These are phyloP conservation scores for Phytophthora agathidicida DNA, from an alignment of 352 stramenopile genomes.

Conservation along the genomic window DNA sequence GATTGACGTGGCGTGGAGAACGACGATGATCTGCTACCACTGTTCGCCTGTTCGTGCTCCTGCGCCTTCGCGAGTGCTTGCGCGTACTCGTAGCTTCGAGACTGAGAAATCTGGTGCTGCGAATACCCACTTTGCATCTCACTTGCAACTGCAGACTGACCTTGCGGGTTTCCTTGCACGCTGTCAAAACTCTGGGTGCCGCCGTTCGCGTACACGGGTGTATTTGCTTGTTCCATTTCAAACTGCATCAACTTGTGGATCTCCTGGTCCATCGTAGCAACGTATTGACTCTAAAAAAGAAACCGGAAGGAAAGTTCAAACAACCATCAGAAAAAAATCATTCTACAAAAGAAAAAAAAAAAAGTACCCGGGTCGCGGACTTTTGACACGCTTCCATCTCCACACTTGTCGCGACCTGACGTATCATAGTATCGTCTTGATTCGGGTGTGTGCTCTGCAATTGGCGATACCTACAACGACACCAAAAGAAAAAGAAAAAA, in stretches of 20 bases:
- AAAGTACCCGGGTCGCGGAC: slow-evolving; percentile 40
- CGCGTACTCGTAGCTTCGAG: slow-evolving; percentile 34
- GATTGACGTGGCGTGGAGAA: slow-evolving; percentile 25
- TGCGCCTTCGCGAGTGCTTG: slow-evolving; percentile 42
- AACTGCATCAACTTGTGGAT: slow-evolving; percentile 70
- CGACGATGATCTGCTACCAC: slow-evolving; percentile 1
- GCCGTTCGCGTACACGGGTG: slow-evolving; percentile 13
- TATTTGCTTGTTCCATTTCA: slow-evolving; percentile 35
- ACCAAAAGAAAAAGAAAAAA: slow-evolving; percentile 4
- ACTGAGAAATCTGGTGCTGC: slow-evolving; percentile 33
- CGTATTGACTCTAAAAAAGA: slow-evolving; percentile 55
- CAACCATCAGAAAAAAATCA: slow-evolving; percentile 5
- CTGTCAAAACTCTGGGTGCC: slow-evolving; percentile 26
- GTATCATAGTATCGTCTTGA: slow-evolving; percentile 56
- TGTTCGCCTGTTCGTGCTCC: slow-evolving; percentile 16
- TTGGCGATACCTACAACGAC: slow-evolving; percentile 57
- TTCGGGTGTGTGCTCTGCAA: slow-evolving; percentile 62
- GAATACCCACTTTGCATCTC: slow-evolving; percentile 25
- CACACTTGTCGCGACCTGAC: slow-evolving; percentile 64
- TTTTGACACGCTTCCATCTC: slow-evolving; percentile 75
- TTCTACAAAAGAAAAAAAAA: slow-evolving; percentile 23
- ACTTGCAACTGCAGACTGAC: slow-evolving; percentile 2
- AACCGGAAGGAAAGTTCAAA: neutral
- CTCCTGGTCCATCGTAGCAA: slow-evolving; percentile 59
- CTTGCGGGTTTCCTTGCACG: slow-evolving; percentile 4